phyloP scores from a whole-genome alignment of 108 stramenopile species.

The Cyclotella atomus region DNA sequence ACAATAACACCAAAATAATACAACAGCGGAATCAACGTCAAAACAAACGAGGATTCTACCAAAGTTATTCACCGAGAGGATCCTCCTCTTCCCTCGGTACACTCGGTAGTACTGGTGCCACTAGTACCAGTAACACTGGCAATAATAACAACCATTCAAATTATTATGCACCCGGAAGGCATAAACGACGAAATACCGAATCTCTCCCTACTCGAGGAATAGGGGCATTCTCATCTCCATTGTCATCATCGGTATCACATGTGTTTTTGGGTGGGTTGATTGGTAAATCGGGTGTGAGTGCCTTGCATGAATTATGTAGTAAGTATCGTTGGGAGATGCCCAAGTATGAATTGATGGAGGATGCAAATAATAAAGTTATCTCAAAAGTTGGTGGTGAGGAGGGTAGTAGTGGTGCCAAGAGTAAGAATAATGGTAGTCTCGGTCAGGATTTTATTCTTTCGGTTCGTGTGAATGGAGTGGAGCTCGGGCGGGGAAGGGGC shows the following conservation, averaged over 20 bases:
- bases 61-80: conserved; percentile 40
- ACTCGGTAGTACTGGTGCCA: conserved; percentile 17
- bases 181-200: conserved; percentile 43
- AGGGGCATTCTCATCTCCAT: background rate
- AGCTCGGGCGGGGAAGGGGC: conserved; percentile 69
- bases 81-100: conserved; percentile 40
- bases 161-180: background rate
- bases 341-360: conserved; percentile 25
- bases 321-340: conserved; percentile 65
- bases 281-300: conserved; percentile 80
- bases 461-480: conserved; percentile 65
- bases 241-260: background rate
- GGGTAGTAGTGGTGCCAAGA: background rate
- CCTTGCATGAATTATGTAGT: conserved; percentile 81
- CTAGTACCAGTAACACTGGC: too few relatives aligned
- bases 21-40: conserved; percentile 22
- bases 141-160: background rate
- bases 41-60: conserved; percentile 43
- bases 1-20: background rate
- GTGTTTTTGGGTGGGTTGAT: conserved; percentile 52
- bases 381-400: background rate
- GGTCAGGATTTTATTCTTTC: conserved; percentile 56
- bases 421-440: background rate
- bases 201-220: background rate
- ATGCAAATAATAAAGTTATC: background rate